Percentiles rank a stretch among this genome's conserved stretches.
Conservation (phyloP, 2,329 filamentous ascomycete genomes). For the Fusarium sp. region DNA sequence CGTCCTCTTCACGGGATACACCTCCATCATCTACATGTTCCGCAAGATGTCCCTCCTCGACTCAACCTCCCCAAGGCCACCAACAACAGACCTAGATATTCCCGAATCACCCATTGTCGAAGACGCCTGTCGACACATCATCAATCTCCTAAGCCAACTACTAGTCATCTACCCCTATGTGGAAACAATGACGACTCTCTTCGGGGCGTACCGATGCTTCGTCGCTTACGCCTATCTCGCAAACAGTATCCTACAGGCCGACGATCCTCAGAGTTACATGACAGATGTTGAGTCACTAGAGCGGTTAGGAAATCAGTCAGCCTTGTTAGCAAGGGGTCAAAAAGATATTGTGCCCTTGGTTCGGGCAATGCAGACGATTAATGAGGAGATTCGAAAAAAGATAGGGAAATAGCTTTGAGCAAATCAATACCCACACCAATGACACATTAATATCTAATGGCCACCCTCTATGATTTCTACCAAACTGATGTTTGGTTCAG, state of each 20-base stretch:
- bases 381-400: constrained; percentile 37
- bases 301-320: constrained; percentile 24
- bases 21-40: constrained; percentile 48
- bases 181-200: constrained; percentile 36
- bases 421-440: background rate
- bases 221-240: constrained; percentile 43
- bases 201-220: constrained; percentile 44
- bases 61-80: constrained; percentile 40
- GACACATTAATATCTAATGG: background rate
- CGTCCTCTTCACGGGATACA: constrained; percentile 44
- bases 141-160: constrained; percentile 31
- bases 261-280: constrained; percentile 21
- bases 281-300: constrained; percentile 38
- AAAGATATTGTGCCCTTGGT: constrained; percentile 42
- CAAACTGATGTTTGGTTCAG: background rate
- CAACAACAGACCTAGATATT: constrained; percentile 42
- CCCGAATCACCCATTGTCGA: constrained; percentile 44
- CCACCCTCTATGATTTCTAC: background rate
- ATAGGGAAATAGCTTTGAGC: background rate
- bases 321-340: constrained; percentile 31
- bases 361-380: constrained; percentile 40
- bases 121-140: constrained; percentile 37
- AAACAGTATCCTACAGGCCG: constrained; percentile 34
- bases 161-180: constrained; percentile 37
- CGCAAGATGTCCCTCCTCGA: constrained; percentile 44